phyloP scores from a whole-genome alignment of 257 asterid genomes.

The Ilex aquifolium region DNA sequence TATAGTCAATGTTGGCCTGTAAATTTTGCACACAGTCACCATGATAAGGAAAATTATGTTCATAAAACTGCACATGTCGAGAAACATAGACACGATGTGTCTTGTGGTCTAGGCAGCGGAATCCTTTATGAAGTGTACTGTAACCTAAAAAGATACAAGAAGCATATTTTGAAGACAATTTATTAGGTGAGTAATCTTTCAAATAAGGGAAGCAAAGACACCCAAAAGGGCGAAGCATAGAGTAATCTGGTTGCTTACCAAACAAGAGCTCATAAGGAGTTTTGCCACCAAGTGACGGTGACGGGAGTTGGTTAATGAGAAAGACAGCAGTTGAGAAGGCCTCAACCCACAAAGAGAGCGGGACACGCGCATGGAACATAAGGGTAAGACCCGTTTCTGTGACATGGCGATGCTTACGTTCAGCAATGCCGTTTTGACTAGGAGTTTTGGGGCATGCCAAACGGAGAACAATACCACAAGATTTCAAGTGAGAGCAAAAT shows the following conservation, averaged over 20 bases:
- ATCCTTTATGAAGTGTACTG: no score
- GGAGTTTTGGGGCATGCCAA: no score
- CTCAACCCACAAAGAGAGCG: background rate
- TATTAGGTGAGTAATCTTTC: background rate
- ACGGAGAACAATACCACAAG: no score
- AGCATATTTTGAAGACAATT: background rate
- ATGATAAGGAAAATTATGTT: no score
- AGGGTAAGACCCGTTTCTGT: background rate
- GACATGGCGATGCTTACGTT: background rate
- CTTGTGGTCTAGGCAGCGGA: no score
- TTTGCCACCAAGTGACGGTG: background rate
- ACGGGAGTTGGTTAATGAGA: background rate
- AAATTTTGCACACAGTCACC: no score
- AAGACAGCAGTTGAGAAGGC: background rate
- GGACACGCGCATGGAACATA: background rate
- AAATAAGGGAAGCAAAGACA: background rate
- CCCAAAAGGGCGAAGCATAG: background rate
- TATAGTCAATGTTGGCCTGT: no score
- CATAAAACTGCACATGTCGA: no score
- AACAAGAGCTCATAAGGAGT: background rate
- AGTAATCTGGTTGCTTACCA: background rate
- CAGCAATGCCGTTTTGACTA: no score
- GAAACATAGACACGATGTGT: no score
- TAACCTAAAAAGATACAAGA: background rate
- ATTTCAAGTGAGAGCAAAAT: no score